Percentiles rank a stretch among this genome's conserved stretches.
These are phyloP conservation scores for Sanghuangporus weigelae DNA, from an alignment of 1,284 basidiomycete species.

Conservation along the genomic window DNA sequence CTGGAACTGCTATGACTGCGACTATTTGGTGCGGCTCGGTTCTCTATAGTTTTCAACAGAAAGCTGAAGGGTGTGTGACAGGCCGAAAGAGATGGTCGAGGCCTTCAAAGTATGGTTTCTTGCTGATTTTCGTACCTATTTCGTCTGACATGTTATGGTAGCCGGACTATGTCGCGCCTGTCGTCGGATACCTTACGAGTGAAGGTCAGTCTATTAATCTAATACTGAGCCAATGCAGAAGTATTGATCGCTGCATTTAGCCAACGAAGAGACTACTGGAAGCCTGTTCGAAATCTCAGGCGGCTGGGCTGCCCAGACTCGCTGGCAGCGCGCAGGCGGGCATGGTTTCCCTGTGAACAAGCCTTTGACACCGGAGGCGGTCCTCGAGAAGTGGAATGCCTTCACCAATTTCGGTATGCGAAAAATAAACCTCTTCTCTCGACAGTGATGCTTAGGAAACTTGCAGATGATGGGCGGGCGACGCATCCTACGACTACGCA, in stretches of 20 bases:
- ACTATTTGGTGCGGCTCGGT: slow-evolving; percentile 60
- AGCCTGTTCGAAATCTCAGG: slow-evolving; percentile 86
- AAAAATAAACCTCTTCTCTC: background rate
- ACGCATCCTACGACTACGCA: slow-evolving; percentile 70
- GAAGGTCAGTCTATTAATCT: slow-evolving; percentile 39
- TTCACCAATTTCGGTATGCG: slow-evolving; percentile 79
- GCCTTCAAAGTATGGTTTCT: slow-evolving; percentile 68
- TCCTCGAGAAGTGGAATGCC: slow-evolving; percentile 72
- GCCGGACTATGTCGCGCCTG: slow-evolving; percentile 89
- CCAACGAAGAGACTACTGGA: slow-evolving; percentile 73
- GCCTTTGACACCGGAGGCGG: slow-evolving; percentile 71
- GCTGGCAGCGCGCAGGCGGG: slow-evolving; percentile 92
- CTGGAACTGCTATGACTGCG: slow-evolving; percentile 88
- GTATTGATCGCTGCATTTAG: slow-evolving; percentile 27
- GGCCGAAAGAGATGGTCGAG: slow-evolving; percentile 90
- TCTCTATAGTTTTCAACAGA: background rate
- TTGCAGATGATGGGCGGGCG: slow-evolving; percentile 65
- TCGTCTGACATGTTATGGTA: slow-evolving; percentile 23
- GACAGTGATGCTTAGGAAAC: slow-evolving; percentile 4
- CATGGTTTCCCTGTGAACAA: slow-evolving; percentile 80
- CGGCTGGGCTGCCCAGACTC: slow-evolving; percentile 88
- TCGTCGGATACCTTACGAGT: slow-evolving; percentile 90
- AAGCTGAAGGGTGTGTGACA: slow-evolving; percentile 26
- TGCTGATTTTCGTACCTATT: background rate
- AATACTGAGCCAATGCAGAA: background rate